phyloP scores from a whole-genome alignment of 371 early-diverging fungal species.

The Mucor irregularis region DNA sequence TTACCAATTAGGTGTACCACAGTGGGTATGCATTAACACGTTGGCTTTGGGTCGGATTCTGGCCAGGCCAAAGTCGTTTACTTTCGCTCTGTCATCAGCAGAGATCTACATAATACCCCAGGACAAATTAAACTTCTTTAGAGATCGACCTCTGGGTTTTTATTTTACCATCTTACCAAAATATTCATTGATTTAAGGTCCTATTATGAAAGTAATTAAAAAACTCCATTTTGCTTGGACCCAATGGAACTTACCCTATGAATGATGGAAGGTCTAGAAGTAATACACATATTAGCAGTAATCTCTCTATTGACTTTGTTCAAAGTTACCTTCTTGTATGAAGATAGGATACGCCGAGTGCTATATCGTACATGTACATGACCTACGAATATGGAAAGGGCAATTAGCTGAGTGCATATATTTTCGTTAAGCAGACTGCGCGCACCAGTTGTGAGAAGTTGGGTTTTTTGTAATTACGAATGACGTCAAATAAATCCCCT shows the following conservation, averaged over 20 bases:
- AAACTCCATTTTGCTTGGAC: neutral
- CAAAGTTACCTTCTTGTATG: conserved; percentile 51
- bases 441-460: conserved; percentile 60
- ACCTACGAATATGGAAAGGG: conserved; percentile 27
- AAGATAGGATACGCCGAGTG: conserved; percentile 71
- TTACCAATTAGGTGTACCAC: conserved; percentile 83
- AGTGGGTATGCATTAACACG: conserved; percentile 69
- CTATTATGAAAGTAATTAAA: neutral
- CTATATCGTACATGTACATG: conserved; percentile 84
- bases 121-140: too few species aligned
- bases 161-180: conserved; percentile 44
- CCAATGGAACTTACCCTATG: conserved; percentile 31
- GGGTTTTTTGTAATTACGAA: conserved; percentile 65
- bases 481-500: conserved; percentile 77
- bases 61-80: conserved; percentile 82
- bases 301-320: too few species aligned
- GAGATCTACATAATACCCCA: too few species aligned
- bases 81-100: conserved; percentile 69
- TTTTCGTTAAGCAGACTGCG: neutral
- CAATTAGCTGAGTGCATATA: neutral
- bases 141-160: too few species aligned
- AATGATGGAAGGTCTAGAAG: conserved; percentile 44
- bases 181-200: conserved; percentile 91
- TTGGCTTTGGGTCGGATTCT: conserved; percentile 71
- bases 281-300: too few species aligned